Evolutionary conservation across 306 rosid species (phyloP).

Genomic region (Pachyrhizus erosus): DNA sequence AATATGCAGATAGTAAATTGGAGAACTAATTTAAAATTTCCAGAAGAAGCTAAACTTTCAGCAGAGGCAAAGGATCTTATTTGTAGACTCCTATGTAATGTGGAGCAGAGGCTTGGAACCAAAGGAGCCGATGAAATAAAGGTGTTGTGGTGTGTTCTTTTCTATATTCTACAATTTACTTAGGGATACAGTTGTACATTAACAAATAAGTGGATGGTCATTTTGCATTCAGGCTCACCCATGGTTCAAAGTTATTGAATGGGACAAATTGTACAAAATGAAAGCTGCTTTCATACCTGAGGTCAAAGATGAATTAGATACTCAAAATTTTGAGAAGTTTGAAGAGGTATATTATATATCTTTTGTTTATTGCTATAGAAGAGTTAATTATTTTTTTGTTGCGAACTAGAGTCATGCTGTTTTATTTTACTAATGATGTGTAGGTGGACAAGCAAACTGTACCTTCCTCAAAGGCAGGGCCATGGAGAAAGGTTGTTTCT

Average conservation of each 20-base stretch:
- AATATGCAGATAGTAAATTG: constrained; percentile 79
- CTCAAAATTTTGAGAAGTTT: constrained; percentile 88
- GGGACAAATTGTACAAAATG: constrained; percentile 86
- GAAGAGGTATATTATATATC: constrained; percentile 66
- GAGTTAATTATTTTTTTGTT: constrained; percentile 38
- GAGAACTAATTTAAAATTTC: constrained; percentile 83
- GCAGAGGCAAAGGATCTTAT: constrained; percentile 85
- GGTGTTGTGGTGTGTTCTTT: constrained; percentile 74
- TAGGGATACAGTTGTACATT: constrained; percentile 21
- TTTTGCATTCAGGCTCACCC: constrained; percentile 72
- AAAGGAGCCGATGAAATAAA: constrained; percentile 88
- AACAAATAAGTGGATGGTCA: constrained; percentile 36
- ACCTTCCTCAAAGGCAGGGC: constrained; percentile 84
- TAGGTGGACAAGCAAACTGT: constrained; percentile 79
- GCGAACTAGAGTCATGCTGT: constrained; percentile 35
- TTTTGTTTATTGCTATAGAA: constrained; percentile 21
- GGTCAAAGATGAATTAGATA: constrained; percentile 88
- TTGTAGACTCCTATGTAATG: constrained; percentile 82
- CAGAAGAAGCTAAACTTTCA: constrained; percentile 79
- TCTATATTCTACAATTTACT: constrained; percentile 50
- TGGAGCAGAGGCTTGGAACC: constrained; percentile 85
- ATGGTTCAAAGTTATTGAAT: constrained; percentile 78
- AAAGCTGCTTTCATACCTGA: constrained; percentile 88
- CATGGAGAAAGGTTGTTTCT: constrained; percentile 96
- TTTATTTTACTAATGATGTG: constrained; percentile 39